Evolutionary conservation across 2,329 filamentous ascomycete genomes (phyloP).

Genomic region (Dryadomyces sulphureus): DNA sequence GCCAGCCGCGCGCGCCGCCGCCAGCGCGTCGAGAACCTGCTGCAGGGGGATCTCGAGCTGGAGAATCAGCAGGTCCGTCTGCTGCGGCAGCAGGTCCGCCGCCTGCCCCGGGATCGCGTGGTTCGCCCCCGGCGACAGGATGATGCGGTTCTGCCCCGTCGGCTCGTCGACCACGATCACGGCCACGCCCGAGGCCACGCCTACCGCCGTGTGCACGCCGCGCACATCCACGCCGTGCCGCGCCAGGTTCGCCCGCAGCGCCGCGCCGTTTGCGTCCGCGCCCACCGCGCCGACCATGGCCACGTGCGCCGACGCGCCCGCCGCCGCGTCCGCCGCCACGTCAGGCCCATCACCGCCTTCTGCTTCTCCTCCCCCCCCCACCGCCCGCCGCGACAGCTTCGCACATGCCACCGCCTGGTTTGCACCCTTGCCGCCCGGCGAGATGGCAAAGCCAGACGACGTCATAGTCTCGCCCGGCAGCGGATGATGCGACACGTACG

Average conservation of each 20-base stretch:
- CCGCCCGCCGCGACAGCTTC: constrained; percentile 52
- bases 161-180: constrained; percentile 63
- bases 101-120: constrained; percentile 22
- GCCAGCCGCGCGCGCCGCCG: constrained; percentile 20
- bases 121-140: constrained; percentile 61
- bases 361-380: background rate
- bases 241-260: constrained; percentile 43
- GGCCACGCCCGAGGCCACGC: constrained; percentile 50
- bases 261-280: constrained; percentile 47
- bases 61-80: constrained; percentile 40
- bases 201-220: constrained; percentile 28
- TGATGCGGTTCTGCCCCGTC: constrained; percentile 62
- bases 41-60: constrained; percentile 44
- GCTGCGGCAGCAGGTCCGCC: constrained; percentile 18
- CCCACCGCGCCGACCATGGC: constrained; percentile 66
- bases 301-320: constrained; percentile 27
- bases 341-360: constrained; percentile 1
- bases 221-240: constrained; percentile 47
- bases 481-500: constrained; percentile 72
- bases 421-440: constrained; percentile 83
- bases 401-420: constrained; percentile 89
- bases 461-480: constrained; percentile 77
- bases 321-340: constrained; percentile 19
- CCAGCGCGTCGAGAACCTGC: constrained; percentile 35
- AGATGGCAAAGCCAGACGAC: constrained; percentile 60